Conservation (phyloP, 2,329 filamentous ascomycete genomes). For the Scedosporium apiospermum region DNA sequence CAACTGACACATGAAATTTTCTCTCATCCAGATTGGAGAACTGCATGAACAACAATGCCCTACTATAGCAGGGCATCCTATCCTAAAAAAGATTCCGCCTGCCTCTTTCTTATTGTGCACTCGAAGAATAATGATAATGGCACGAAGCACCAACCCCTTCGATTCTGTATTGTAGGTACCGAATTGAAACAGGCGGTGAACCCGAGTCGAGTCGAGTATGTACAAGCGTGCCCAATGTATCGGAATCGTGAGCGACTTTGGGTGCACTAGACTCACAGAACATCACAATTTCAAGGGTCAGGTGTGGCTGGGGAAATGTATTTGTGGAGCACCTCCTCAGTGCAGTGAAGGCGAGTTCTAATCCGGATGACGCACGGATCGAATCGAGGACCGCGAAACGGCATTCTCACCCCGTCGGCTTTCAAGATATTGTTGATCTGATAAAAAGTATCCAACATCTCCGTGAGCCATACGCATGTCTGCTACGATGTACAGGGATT, state of each 20-base stretch:
- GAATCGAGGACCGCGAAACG: background rate
- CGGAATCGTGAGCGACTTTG: background rate
- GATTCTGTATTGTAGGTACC: background rate
- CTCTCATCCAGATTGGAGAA: background rate
- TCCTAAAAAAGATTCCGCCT: background rate
- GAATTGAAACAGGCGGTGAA: background rate
- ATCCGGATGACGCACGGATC: background rate
- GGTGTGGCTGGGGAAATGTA: background rate
- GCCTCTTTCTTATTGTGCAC: too few species aligned
- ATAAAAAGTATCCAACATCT: background rate
- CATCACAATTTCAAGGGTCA: background rate
- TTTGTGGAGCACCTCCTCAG: background rate
- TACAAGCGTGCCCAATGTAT: background rate
- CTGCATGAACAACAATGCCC: background rate
- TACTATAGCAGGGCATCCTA: constrained; percentile 3
- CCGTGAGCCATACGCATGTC: too few species aligned
- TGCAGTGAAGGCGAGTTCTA: background rate
- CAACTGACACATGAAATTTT: background rate
- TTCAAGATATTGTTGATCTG: background rate
- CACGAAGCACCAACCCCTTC: background rate
- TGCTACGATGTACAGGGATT: background rate
- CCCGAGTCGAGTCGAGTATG: background rate
- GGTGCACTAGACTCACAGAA: too few species aligned
- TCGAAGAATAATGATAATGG: background rate
- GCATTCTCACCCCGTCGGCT: background rate